Evolutionary conservation across 768 basidiomycete species (phyloP), one percentile per base, ranked within the genome.

Genomic region (Astraeus odoratus): DNA sequence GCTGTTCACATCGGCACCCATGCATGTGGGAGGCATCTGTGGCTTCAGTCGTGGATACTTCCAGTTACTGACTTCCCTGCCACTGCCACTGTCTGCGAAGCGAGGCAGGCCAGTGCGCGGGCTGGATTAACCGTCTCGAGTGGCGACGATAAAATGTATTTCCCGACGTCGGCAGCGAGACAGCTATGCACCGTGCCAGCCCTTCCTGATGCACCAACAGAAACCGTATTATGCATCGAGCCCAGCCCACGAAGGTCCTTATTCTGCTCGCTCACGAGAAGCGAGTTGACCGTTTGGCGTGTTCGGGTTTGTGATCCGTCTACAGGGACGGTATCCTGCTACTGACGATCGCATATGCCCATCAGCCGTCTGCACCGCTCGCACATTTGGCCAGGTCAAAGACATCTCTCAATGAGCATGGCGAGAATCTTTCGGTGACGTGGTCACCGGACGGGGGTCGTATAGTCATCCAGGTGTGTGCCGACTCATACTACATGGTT

Each of bases 381-480:
- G 83, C 88, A 18, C 75, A 82, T 52, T 71, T 95, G 15, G 74
- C 82, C 25, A 79, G 93, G 43, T 87, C 89, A 27, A 69, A 80
- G 6, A 77, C 78, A 1, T 94, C 90, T 15, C 68, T 95, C 30
- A 63, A 75, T 44, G 83, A 87, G 47, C 92, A 94, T 59, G 93
- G 93, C n/a, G 77, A 81, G 55, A 95, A 92, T 53, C 50, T 73
- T 16, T 66, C 75, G 42, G 78, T 77, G 10, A 75, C 80, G 55
- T 97, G 93, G 92, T 81, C 91, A 15, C 81, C 83, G 43, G 90
- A 93, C 60, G 83, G 86, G 26, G 72, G 73, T 55, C 74, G 80
- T 53, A 78, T 97, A 39, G 78, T 93, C 43, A 76, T 97, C 18
- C 80, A 86, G 66, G 93, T 87, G 46, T 44, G 80, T 5, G 16